phyloP scores from a whole-genome alignment of 163 green algal species.

The Chloroidium sp. region DNA sequence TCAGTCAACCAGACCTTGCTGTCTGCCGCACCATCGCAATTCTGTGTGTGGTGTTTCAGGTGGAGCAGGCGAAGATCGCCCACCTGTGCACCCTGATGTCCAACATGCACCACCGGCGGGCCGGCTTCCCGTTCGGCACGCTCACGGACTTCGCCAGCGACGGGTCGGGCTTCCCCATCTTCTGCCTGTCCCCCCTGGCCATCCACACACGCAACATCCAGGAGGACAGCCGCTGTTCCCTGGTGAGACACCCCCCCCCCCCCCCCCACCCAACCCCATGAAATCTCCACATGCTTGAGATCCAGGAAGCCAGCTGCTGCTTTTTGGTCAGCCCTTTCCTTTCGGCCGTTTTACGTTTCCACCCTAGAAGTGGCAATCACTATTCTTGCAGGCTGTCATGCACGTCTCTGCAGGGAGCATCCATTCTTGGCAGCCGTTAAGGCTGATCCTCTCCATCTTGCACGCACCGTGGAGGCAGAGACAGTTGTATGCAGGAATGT shows the following conservation, averaged over 20 bases:
- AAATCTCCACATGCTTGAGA: too few relatives aligned
- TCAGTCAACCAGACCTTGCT: not conserved
- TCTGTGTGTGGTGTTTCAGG: conserved; percentile 15
- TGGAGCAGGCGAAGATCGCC: conserved; percentile 68
- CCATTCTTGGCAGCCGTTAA: too few relatives aligned
- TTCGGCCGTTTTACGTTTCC: too few relatives aligned
- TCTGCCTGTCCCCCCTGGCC: conserved; percentile 85
- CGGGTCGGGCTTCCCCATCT: conserved; percentile 75
- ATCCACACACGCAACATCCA: conserved; percentile 95
- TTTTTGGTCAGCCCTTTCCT: too few relatives aligned
- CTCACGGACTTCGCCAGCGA: conserved; percentile 89
- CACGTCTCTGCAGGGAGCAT: too few relatives aligned
- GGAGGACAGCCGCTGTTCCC: conserved; percentile 66
- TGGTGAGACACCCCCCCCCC: conserved; percentile 34
- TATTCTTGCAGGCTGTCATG: too few relatives aligned
- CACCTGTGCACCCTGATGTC: conserved; percentile 93
- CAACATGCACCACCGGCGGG: conserved; percentile 86
- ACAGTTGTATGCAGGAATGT: too few relatives aligned
- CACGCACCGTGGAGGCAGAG: too few relatives aligned
- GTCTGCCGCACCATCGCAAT: not conserved
- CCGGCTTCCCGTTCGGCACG: conserved; percentile 94
- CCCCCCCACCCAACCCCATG: too few relatives aligned
- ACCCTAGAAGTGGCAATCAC: too few relatives aligned
- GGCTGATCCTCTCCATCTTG: too few relatives aligned
- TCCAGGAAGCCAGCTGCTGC: too few relatives aligned